Conservation (phyloP, 805 yeast genomes). For the Diddensiella caesifluorescens region DNA sequence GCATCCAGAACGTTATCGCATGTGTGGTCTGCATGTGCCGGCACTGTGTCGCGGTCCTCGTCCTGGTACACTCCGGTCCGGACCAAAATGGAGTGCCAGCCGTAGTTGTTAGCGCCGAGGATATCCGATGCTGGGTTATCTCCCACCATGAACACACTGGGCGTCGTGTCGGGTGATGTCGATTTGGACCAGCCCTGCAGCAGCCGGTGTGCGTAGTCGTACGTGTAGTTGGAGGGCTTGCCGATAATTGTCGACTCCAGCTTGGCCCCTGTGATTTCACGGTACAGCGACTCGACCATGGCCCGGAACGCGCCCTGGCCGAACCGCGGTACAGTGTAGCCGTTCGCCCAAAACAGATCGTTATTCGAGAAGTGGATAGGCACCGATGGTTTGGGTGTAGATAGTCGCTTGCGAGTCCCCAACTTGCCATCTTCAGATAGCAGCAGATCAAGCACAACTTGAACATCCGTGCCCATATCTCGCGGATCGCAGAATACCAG, state of each 20-base stretch:
- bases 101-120: constrained; percentile 76
- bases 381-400: constrained; percentile 48
- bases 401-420: constrained; percentile 50
- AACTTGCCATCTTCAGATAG: constrained; percentile 56
- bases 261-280: constrained; percentile 45
- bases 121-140: constrained; percentile 95
- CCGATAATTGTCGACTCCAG: constrained; percentile 63
- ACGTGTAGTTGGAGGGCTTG: constrained; percentile 73
- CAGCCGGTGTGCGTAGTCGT: constrained; percentile 75
- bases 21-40: constrained; percentile 44
- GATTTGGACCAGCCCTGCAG: constrained; percentile 41
- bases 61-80: constrained; percentile 83
- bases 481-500: constrained; percentile 85
- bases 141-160: constrained; percentile 80
- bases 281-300: constrained; percentile 55
- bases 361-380: constrained; percentile 78
- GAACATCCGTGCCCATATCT: constrained; percentile 81
- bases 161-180: neutral
- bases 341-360: constrained; percentile 86
- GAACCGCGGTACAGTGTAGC: constrained; percentile 67
- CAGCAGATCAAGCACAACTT: constrained; percentile 66
- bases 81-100: constrained; percentile 85
- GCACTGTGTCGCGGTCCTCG: constrained; percentile 34
- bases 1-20: constrained; percentile 50
- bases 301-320: constrained; percentile 88